Conservation (phyloP, 1,139 yeast genomes). For the Yamadazyma sp. region DNA sequence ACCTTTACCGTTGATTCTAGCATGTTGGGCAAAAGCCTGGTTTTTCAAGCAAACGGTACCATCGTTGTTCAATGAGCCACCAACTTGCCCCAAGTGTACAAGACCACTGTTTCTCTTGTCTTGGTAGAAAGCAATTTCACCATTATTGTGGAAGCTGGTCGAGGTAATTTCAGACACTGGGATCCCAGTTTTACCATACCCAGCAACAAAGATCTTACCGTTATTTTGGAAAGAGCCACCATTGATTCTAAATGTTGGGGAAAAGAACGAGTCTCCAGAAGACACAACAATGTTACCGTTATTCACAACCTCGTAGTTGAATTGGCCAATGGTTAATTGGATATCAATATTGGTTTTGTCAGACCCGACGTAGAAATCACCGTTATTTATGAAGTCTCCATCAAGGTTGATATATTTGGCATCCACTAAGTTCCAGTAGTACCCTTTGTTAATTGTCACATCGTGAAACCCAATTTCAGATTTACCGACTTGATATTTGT, state of each 20-base stretch:
- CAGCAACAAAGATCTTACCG: slow-evolving; percentile 16
- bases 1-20: slow-evolving; percentile 27
- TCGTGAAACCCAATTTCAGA: slow-evolving; percentile 8
- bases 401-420: slow-evolving; percentile 12
- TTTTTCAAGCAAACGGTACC: slow-evolving; percentile 33
- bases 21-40: slow-evolving; percentile 23
- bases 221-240: slow-evolving; percentile 13
- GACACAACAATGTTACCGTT: slow-evolving; percentile 13
- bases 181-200: slow-evolving; percentile 13
- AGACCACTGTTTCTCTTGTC: slow-evolving; percentile 20
- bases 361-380: slow-evolving; percentile 11
- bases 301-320: slow-evolving; percentile 9
- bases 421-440: slow-evolving; percentile 11
- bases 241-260: slow-evolving; percentile 15
- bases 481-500: slow-evolving; percentile 9
- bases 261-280: slow-evolving; percentile 12
- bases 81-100: slow-evolving; percentile 22
- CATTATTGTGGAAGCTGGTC: slow-evolving; percentile 25
- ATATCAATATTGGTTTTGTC: slow-evolving; percentile 6
- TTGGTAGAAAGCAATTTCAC: slow-evolving; percentile 26
- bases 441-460: slow-evolving; percentile 13
- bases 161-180: slow-evolving; percentile 21
- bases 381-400: slow-evolving; percentile 14
- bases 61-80: slow-evolving; percentile 18
- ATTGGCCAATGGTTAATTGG: slow-evolving; percentile 8